These are phyloP conservation scores for Salix arbutifolia DNA, from an alignment of 345 rosid genomes.

Conservation along the genomic window DNA sequence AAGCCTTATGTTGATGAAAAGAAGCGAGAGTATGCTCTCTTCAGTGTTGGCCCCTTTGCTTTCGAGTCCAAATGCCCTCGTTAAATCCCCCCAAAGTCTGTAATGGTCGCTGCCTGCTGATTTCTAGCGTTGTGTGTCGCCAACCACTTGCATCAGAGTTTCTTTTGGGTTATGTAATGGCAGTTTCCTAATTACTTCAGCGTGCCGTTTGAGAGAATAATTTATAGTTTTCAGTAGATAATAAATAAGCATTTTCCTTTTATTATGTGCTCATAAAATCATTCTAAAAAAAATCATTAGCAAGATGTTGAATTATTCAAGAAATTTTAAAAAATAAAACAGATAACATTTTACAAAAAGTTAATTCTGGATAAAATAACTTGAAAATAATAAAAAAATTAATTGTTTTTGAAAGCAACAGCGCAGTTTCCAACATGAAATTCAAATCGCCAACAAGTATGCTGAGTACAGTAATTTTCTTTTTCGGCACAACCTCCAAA, in stretches of 20 bases:
- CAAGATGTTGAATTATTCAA: no score
- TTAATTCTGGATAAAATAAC: no score
- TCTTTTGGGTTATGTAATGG: not conserved
- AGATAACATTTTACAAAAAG: no score
- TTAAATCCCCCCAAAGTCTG: conserved; percentile 12
- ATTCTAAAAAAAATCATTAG: no score
- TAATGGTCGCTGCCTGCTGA: not conserved
- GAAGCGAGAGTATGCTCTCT: conserved; percentile 44
- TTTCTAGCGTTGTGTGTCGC: not conserved
- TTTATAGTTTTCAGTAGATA: not conserved
- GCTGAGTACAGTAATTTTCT: no score
- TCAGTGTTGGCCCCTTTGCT: conserved; percentile 74
- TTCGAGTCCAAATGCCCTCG: conserved; percentile 63
- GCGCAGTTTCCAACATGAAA: no score
- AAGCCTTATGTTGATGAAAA: conserved; percentile 14
- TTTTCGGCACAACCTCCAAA: not conserved
- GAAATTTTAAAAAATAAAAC: no score
- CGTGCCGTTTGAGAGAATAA: not conserved
- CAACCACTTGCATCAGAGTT: not conserved
- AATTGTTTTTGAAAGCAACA: no score
- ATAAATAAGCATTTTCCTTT: no score
- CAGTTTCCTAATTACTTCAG: not conserved
- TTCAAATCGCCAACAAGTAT: no score
- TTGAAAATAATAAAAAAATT: no score
- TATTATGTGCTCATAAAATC: no score